Percentiles rank a stretch among this genome's conserved stretches.
Evolutionary conservation across 345 rosid species (phyloP).

Genomic region (Gossypium herbaceum): DNA sequence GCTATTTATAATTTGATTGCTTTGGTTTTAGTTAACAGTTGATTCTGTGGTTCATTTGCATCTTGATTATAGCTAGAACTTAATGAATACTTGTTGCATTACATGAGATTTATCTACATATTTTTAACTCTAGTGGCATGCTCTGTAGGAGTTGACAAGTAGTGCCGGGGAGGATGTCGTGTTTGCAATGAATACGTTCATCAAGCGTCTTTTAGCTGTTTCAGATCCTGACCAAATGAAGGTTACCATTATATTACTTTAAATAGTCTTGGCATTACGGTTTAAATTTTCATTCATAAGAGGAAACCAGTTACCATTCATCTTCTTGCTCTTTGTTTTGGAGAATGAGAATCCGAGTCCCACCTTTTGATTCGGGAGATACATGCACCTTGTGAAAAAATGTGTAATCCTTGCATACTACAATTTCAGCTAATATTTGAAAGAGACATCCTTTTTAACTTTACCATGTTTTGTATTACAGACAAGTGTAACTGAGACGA

Average conservation of each 20-base stretch:
- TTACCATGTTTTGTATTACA: constrained; percentile 27
- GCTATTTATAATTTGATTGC: not conserved
- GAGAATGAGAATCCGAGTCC: not conserved
- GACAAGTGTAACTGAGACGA: constrained; percentile 73
- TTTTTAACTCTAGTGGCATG: constrained; percentile 11
- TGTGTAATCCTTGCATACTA: not conserved
- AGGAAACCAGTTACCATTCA: not conserved
- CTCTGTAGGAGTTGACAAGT: constrained; percentile 73
- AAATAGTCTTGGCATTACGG: not conserved
- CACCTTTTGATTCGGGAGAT: not conserved
- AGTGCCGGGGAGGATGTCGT: constrained; percentile 94
- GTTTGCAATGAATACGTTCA: constrained; percentile 86
- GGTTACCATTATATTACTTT: constrained; percentile 33
- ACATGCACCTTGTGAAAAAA: not conserved
- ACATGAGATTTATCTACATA: not conserved
- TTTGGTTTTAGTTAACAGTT: not conserved
- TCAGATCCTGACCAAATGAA: constrained; percentile 83
- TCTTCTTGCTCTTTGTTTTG: not conserved
- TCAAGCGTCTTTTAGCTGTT: constrained; percentile 84
- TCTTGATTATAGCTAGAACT: not conserved
- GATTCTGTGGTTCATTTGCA: constrained; percentile 1
- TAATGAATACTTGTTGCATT: not conserved
- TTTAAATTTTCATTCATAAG: not conserved
- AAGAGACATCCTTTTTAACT: not conserved
- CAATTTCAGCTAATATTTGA: constrained; percentile 3